phyloP scores from a whole-genome alignment of 305 asterid genomes.

The Plantago coronopus region DNA sequence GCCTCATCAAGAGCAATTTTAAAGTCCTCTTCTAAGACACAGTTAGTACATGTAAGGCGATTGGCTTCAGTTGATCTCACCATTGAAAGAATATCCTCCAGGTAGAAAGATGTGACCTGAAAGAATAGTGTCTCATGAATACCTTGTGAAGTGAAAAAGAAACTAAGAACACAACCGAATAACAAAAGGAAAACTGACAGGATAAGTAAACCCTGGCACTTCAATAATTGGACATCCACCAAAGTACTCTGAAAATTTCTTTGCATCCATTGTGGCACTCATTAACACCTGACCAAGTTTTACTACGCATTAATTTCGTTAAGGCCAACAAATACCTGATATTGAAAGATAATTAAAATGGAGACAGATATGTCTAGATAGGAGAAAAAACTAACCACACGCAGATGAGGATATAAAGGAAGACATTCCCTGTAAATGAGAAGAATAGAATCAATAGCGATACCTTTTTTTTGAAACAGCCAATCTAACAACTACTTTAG shows the following conservation, averaged over 20 bases:
- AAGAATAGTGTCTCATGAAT: constrained; percentile 15
- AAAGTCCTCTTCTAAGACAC: constrained; percentile 53
- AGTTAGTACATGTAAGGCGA: constrained; percentile 27
- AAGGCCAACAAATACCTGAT: constrained; percentile 16
- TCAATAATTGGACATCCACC: constrained; percentile 83
- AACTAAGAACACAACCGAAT: neutral
- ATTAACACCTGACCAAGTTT: constrained; percentile 62
- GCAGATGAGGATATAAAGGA: constrained; percentile 77
- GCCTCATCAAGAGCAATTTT: constrained; percentile 77
- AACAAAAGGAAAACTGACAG: constrained; percentile 43
- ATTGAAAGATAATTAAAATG: constrained; percentile 7
- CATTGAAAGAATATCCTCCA: constrained; percentile 77
- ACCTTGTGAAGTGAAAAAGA: constrained; percentile 3
- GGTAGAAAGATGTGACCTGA: constrained; percentile 68
- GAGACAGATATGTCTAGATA: constrained; percentile 21
- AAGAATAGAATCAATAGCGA: constrained; percentile 22
- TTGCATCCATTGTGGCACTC: constrained; percentile 98
- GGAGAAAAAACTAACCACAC: constrained; percentile 57
- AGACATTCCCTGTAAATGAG: constrained; percentile 72
- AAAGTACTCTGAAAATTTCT: constrained; percentile 79
- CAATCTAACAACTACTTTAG: too few relatives aligned
- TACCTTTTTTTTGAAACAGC: too few relatives aligned
- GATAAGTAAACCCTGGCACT: constrained; percentile 93
- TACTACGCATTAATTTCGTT: constrained; percentile 24
- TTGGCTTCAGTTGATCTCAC: constrained; percentile 45